A percentile compares a stretch with the other conserved stretches of the same genome.
Evolutionary conservation across 2,329 filamentous ascomycete species (phyloP).

Genomic region (Karstenula rhodostoma): DNA sequence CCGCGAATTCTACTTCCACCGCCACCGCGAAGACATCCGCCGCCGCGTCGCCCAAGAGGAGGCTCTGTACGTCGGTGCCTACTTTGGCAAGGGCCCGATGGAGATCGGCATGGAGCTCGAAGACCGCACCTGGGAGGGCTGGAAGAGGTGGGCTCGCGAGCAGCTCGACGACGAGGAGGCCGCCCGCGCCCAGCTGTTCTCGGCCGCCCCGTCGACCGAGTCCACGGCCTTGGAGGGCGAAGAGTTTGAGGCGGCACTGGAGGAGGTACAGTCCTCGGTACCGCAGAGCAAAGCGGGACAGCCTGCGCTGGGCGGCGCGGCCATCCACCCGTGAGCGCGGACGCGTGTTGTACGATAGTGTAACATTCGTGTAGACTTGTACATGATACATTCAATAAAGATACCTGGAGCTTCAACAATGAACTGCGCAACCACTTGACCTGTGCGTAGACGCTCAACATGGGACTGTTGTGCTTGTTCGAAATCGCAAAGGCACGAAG

Average conservation of each 20-base stretch:
- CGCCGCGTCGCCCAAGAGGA: slow-evolving; percentile 86
- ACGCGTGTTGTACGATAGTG: slow-evolving; percentile 28
- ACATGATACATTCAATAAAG: background rate
- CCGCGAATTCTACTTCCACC: slow-evolving; percentile 86
- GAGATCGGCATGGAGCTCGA: slow-evolving; percentile 86
- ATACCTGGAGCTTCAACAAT: background rate
- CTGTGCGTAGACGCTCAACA: too few species aligned
- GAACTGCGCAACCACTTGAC: too few species aligned
- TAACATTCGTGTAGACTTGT: slow-evolving; percentile 33
- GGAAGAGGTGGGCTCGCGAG: slow-evolving; percentile 79
- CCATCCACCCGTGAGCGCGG: slow-evolving; percentile 40
- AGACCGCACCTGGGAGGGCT: slow-evolving; percentile 78
- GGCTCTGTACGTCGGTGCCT: slow-evolving; percentile 82
- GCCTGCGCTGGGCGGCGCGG: slow-evolving; percentile 48
- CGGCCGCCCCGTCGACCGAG: slow-evolving; percentile 41
- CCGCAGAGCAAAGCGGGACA: slow-evolving; percentile 43
- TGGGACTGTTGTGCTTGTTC: too few species aligned
- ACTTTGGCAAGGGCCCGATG: slow-evolving; percentile 80
- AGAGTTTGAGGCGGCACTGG: slow-evolving; percentile 41
- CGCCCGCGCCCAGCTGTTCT: slow-evolving; percentile 53
- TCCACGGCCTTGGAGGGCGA: slow-evolving; percentile 28
- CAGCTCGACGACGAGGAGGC: slow-evolving; percentile 61
- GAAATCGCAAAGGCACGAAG: too few species aligned
- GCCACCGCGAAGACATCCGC: slow-evolving; percentile 84
- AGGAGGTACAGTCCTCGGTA: slow-evolving; percentile 45